A percentile compares a stretch with the other conserved stretches of the same genome.
These are phyloP conservation scores for Aspergillus vadensis DNA, from an alignment of 2,329 filamentous ascomycete species.

Conservation along the genomic window DNA sequence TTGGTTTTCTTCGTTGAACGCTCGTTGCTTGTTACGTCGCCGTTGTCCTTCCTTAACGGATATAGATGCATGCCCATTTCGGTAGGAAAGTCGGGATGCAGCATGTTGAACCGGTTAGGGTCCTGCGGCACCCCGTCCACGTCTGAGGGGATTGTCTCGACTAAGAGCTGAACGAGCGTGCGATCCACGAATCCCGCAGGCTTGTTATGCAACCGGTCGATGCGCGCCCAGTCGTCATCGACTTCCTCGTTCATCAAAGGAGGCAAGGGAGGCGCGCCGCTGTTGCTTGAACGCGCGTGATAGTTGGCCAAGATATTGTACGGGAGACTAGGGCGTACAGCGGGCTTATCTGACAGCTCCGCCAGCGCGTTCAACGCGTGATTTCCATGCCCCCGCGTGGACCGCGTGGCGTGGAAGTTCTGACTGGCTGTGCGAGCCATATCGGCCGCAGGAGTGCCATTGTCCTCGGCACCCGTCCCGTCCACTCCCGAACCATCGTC, in stretches of 20 bases:
- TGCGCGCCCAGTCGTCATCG: slow-evolving; percentile 48
- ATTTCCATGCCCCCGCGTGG: slow-evolving; percentile 54
- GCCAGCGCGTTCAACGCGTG: slow-evolving; percentile 57
- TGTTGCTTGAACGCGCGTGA: slow-evolving; percentile 46
- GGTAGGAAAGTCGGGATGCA: slow-evolving; percentile 49
- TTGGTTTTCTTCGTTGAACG: slow-evolving; percentile 20
- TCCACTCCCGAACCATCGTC: slow-evolving; percentile 40
- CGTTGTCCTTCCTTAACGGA: slow-evolving; percentile 27
- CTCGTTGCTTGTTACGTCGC: slow-evolving; percentile 16
- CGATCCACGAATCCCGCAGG: slow-evolving; percentile 46
- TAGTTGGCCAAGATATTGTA: slow-evolving; percentile 51
- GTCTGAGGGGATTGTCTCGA: slow-evolving; percentile 35
- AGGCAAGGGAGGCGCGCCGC: slow-evolving; percentile 44
- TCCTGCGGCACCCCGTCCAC: slow-evolving; percentile 35
- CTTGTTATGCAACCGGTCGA: slow-evolving; percentile 43
- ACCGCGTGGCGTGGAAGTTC: slow-evolving; percentile 58
- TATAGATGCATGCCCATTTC: slow-evolving; percentile 48
- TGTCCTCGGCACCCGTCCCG: slow-evolving; percentile 44
- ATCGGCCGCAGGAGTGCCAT: slow-evolving; percentile 50
- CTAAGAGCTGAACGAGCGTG: slow-evolving; percentile 42
- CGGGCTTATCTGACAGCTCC: slow-evolving; percentile 56
- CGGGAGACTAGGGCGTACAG: slow-evolving; percentile 48
- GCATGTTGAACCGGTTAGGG: slow-evolving; percentile 39
- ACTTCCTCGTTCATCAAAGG: slow-evolving; percentile 50
- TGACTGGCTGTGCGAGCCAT: slow-evolving; percentile 64